Base-by-base conservation (phyloP, 148 eudicot species). In the Nyssa sinensis region DNA sequence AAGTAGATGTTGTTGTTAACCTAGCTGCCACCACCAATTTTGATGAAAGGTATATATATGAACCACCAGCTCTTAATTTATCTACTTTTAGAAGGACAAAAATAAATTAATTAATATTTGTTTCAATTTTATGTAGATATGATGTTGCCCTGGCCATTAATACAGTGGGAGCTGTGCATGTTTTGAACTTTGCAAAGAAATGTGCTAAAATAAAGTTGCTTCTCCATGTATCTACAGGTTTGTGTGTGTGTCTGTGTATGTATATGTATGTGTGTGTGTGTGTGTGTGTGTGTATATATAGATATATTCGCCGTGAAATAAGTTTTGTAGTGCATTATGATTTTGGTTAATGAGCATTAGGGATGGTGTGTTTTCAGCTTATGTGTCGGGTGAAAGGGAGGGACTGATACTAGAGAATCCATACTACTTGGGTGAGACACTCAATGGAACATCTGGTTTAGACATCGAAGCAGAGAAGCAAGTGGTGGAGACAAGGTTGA, bases 141-240 rank as follows among this genome's bases (percentile, higher is more conserved):
- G 94, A 90, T 69, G 80, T 83, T 9, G 84, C 94, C 2, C 71
- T 90, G 73, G 51, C 31, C 32, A 85, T 90, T 69, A 90, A 90
- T 55, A 85, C 87, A 23, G 62, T 84, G 24, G 91, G 94, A 53
- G 90, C 88, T 12, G 84, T 79, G 79, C 23, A 90, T 75, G 88
- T 84, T 8, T 2, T 86, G 55, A 78, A 86, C 73, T 90, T 90
- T 65, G 87, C 86, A 49, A 90, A 86, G 81, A 88, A 84, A 67
- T 90, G 94, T 62, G 41, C 76, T 6, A 81, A 83, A 17, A 41
- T 88, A 16, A 77, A 83, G 74, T 70, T 86, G 58, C 75, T 90
- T 49, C 73, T 88, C 61, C 94, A 90, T 29, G 88, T 88, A 28
- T 90, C 93, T 5, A 89, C 93, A 1, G 93, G 93, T 89, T 64